A percentile compares a stretch with the other conserved stretches of the same genome.
Conservation (phyloP, 345 rosid species). For the Camelina sativa region DNA sequence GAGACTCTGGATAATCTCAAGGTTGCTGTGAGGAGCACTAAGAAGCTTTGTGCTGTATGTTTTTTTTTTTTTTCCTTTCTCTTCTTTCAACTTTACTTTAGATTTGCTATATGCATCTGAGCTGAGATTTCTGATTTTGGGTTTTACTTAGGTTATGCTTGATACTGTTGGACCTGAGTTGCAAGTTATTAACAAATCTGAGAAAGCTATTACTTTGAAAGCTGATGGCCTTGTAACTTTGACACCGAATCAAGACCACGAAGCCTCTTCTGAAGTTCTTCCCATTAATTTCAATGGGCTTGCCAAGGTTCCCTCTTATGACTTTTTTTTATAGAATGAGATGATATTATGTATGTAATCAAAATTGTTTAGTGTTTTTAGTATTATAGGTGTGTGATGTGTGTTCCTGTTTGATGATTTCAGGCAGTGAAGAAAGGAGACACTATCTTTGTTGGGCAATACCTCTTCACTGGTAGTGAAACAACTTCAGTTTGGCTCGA, state of each 20-base stretch:
- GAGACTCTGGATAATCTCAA: conserved; percentile 83
- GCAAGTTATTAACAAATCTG: conserved; percentile 83
- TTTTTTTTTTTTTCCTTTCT: neutral
- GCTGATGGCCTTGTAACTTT: conserved; percentile 76
- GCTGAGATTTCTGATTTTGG: neutral
- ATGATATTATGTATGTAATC: neutral
- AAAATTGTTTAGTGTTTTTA: neutral
- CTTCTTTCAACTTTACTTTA: neutral
- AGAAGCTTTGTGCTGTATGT: conserved; percentile 88
- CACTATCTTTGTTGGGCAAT: conserved; percentile 91
- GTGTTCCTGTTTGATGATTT: conserved; percentile 39
- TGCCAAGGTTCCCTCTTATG: conserved; percentile 57
- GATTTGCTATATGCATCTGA: conserved; percentile 24
- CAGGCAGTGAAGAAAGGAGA: conserved; percentile 94
- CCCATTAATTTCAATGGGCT: conserved; percentile 94
- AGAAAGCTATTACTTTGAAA: conserved; percentile 71
- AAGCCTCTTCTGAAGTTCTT: conserved; percentile 81
- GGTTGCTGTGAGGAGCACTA: conserved; percentile 75
- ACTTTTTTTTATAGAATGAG: neutral
- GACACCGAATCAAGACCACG: conserved; percentile 78
- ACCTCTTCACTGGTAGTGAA: conserved; percentile 97
- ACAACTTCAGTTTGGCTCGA: conserved; percentile 98
- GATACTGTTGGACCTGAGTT: conserved; percentile 95
- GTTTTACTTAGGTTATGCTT: conserved; percentile 74
- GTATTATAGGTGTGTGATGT: neutral